Percentiles rank a stretch among this genome's conserved stretches.
phyloP scores from a whole-genome alignment of 371 early-diverging fungal species.

The Entomophthora muscae region DNA sequence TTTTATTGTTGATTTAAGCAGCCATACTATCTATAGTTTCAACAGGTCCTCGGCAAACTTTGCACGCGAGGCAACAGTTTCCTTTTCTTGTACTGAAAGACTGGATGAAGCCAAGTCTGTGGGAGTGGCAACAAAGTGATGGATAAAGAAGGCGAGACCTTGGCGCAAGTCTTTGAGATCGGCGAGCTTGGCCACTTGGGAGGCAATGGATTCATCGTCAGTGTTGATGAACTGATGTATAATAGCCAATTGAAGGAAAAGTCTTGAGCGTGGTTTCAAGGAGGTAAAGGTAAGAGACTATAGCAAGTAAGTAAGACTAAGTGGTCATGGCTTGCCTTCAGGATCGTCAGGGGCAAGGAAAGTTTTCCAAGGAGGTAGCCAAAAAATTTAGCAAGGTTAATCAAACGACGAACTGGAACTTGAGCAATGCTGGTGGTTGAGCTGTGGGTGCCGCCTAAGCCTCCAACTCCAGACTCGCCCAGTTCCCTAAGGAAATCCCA shows the following conservation, averaged over 20 bases:
- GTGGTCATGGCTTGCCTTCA: slow-evolving; percentile 25
- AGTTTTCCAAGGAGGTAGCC: slow-evolving; percentile 37
- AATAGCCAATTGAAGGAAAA: slow-evolving; percentile 51
- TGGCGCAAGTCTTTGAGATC: background rate
- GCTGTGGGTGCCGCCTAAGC: slow-evolving; percentile 26
- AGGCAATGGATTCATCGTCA: background rate
- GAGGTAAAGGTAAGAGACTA: slow-evolving; percentile 51
- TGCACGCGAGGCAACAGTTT: background rate
- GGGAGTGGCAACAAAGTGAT: background rate
- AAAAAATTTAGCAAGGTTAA: slow-evolving; percentile 58
- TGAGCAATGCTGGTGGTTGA: slow-evolving; percentile 11
- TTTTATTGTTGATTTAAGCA: too few species aligned
- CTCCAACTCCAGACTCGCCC: slow-evolving; percentile 61
- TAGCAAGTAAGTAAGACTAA: background rate
- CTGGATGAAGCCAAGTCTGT: background rate
- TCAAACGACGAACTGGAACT: slow-evolving; percentile 38
- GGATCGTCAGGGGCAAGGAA: slow-evolving; percentile 36
- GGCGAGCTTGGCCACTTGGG: background rate
- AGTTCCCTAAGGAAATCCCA: slow-evolving; percentile 81
- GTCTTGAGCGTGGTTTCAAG: slow-evolving; percentile 29
- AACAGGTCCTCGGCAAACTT: background rate
- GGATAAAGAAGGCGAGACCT: background rate
- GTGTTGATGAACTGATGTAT: slow-evolving; percentile 14
- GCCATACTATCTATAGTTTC: background rate
- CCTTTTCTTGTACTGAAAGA: background rate